These are phyloP conservation scores for Tulasnella sp. DNA, from an alignment of 768 basidiomycete species.

Conservation along the genomic window DNA sequence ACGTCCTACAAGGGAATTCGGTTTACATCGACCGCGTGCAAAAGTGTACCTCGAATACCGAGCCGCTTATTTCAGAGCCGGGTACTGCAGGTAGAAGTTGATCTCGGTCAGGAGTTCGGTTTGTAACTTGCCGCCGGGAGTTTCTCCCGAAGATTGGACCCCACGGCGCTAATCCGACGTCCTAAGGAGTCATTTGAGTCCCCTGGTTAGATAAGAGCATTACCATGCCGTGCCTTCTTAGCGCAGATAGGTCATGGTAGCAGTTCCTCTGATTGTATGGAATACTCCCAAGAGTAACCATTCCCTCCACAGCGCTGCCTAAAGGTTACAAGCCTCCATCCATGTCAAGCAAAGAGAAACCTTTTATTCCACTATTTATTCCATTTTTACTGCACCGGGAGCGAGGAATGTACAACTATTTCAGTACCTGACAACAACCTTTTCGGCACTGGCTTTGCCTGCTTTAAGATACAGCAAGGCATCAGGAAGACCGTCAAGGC, in stretches of 20 bases:
- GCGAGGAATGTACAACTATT: neutral
- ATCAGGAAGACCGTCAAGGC: constrained; percentile 21
- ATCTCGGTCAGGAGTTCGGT: neutral
- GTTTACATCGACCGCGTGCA: neutral
- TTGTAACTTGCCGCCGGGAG: neutral
- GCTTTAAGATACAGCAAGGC: constrained; percentile 22
- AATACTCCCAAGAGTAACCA: neutral
- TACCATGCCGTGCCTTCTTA: neutral
- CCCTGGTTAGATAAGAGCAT: neutral
- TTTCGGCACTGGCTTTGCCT: constrained; percentile 24
- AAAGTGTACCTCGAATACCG: neutral
- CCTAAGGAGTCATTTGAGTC: neutral
- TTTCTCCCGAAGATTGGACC: neutral
- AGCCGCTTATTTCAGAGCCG: neutral
- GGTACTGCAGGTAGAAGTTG: neutral
- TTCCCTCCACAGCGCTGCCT: neutral
- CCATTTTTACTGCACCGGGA: neutral
- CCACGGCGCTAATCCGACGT: neutral
- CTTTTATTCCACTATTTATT: neutral
- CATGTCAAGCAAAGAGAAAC: neutral
- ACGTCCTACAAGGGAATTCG: neutral
- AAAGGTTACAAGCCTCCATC: neutral
- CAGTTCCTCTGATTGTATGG: neutral
- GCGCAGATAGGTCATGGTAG: neutral
- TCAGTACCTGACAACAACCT: constrained; percentile 14